Base-by-base conservation (phyloP, 768 basidiomycete species). In the Strobilomyces confusus region DNA sequence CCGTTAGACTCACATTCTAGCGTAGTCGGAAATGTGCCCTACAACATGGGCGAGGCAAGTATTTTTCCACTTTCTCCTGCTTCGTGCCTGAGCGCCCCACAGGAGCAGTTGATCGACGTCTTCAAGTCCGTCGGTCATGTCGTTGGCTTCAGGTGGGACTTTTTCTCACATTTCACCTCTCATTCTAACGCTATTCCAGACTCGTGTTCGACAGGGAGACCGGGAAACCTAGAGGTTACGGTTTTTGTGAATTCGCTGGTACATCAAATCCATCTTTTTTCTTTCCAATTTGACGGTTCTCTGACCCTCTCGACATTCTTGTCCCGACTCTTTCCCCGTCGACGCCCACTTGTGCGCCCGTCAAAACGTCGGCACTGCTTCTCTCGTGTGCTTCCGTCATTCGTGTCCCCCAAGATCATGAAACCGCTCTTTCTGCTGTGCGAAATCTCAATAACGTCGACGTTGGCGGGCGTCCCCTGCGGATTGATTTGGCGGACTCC, bases 221-320 rank as follows among this genome's bases (percentile, higher is more conserved):
- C n/a, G 92, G 92, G 50, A 95, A 95, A 68, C 91, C 93, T 47
- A 87, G 86, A 72, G 93, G 93, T 26, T 95, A 94, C 69, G 93
- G 92, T 20, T 92, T 92, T 66, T 92, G 91, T 76, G 91, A 93
- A 81, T 94, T 91, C 63, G 82, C 87, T 60, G 92, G 90, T 92
- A 81, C 75, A 78, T 77, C 66, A 70, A 65, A 69, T 66, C 72
- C 55, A 64, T 65, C 51, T 55, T 58, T 49, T 57, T 49, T 58
- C 58, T 51, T 58, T 58, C 57, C 42, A 58, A 45, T 59, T 61
- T 58, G 60, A 61, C 57, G 38, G 33, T 44, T 58, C 63, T 73
- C 72, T 79, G 72, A 77, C 76, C 63, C 68, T 71, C 69, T 55
- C 61, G 62, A 54, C 60, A 53, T 57, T 54, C 52, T 61, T 44